Evolutionary conservation across 768 basidiomycete species (phyloP).

Genomic region (Termitomyces sp.): DNA sequence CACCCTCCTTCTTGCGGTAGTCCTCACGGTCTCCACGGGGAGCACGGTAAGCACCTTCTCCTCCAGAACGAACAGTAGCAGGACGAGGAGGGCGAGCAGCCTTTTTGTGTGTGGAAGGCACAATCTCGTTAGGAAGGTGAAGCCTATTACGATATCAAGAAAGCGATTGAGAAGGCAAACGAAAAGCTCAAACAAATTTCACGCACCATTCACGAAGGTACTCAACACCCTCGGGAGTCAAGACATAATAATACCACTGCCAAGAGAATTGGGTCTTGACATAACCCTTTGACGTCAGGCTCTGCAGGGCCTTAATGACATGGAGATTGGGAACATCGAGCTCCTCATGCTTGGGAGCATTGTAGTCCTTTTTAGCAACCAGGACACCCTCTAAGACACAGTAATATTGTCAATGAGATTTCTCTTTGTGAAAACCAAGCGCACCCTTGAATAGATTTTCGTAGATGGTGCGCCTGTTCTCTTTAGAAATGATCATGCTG

Average conservation of each 20-base stretch:
- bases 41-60: conserved; percentile 79
- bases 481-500: conserved; percentile 96
- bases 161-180: neutral
- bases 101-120: conserved; percentile 97
- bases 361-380: conserved; percentile 99
- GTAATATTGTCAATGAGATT: neutral
- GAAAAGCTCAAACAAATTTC: neutral
- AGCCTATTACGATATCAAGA: conserved; percentile 49
- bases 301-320: conserved; percentile 69
- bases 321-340: conserved; percentile 66
- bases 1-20: conserved; percentile 89
- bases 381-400: conserved; percentile 76
- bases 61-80: conserved; percentile 65
- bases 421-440: conserved; percentile 18
- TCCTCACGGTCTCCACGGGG: conserved; percentile 88
- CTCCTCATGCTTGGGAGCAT: conserved; percentile 95
- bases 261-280: conserved; percentile 99
- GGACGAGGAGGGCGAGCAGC: conserved; percentile 84
- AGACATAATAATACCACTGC: conserved; percentile 98
- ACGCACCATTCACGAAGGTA: conserved; percentile 87
- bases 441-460: conserved; percentile 99
- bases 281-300: conserved; percentile 68
- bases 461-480: conserved; percentile 94
- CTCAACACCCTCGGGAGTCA: conserved; percentile 96
- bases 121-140: conserved; percentile 92